Evolutionary conservation across 2,329 filamentous ascomycete genomes (phyloP).

Genomic region (Chalaropsis thielavioides): DNA sequence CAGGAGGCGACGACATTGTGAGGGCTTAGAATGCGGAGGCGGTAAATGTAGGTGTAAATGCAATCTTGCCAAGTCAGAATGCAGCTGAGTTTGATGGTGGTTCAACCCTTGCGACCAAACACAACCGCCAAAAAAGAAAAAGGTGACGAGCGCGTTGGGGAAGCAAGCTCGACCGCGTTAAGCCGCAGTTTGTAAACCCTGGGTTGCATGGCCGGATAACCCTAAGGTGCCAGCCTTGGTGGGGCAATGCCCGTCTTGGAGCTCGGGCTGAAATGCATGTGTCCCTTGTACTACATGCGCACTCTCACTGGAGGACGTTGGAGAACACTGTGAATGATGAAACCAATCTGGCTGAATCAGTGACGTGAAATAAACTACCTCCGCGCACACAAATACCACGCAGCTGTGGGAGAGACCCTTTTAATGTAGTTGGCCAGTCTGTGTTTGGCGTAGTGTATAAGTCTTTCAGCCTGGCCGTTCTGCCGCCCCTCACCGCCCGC

Average conservation of each 20-base stretch:
- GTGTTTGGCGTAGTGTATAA: too few relatives aligned
- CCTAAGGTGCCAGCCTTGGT: background rate
- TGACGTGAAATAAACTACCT: too few relatives aligned
- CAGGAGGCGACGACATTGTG: constrained; percentile 8
- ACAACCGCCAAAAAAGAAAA: background rate
- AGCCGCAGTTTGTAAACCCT: background rate
- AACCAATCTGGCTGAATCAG: too few relatives aligned
- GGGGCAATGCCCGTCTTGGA: background rate
- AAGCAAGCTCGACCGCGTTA: background rate
- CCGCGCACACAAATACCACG: too few relatives aligned
- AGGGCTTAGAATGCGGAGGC: background rate
- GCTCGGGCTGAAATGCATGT: background rate
- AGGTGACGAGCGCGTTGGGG: background rate
- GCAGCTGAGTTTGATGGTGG: background rate
- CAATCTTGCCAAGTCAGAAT: background rate
- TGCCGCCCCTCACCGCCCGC: constrained; percentile 13
- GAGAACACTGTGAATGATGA: background rate
- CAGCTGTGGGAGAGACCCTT: too few relatives aligned
- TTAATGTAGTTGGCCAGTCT: too few relatives aligned
- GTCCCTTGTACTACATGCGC: background rate
- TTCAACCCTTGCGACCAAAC: background rate
- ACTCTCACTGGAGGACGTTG: background rate
- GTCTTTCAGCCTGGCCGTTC: constrained; percentile 6
- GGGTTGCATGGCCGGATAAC: background rate
- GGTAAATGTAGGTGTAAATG: background rate